These are phyloP conservation scores for Nothophaeocryptopus gaeumannii DNA, from an alignment of 2,329 filamentous ascomycete genomes.

Conservation along the genomic window DNA sequence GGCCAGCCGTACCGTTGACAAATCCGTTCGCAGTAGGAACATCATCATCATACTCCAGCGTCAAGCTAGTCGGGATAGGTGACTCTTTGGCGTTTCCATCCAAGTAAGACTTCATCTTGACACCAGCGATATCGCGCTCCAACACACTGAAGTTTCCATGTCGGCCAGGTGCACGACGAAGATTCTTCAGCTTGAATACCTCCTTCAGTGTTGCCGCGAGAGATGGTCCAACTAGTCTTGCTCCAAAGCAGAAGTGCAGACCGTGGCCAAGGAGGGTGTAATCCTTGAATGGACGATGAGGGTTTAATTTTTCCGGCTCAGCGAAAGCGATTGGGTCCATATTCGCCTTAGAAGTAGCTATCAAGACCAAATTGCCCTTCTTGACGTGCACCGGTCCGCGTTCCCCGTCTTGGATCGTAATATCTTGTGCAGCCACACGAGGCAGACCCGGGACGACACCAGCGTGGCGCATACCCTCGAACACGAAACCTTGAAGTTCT, in stretches of 20 bases:
- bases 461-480: constrained; percentile 55
- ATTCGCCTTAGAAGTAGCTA: constrained; percentile 44
- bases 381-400: constrained; percentile 49
- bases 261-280: constrained; percentile 42
- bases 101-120: constrained; percentile 49
- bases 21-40: no score
- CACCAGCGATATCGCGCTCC: constrained; percentile 47
- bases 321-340: constrained; percentile 44
- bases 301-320: constrained; percentile 43
- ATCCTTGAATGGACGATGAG: constrained; percentile 40
- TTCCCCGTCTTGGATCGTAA: constrained; percentile 45
- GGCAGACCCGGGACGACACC: constrained; percentile 53
- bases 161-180: constrained; percentile 39
- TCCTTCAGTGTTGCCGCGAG: constrained; percentile 45
- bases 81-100: constrained; percentile 49
- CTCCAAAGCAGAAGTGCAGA: constrained; percentile 43
- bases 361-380: constrained; percentile 43
- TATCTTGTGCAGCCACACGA: constrained; percentile 47
- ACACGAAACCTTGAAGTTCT: constrained; percentile 54
- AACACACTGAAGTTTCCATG: constrained; percentile 44
- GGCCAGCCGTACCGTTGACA: no score
- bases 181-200: constrained; percentile 46
- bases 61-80: constrained; percentile 45
- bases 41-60: constrained; percentile 42
- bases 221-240: constrained; percentile 39